Conservation (phyloP, 164 flowering plant genomes). For the Chloranthus sessilifolius region DNA sequence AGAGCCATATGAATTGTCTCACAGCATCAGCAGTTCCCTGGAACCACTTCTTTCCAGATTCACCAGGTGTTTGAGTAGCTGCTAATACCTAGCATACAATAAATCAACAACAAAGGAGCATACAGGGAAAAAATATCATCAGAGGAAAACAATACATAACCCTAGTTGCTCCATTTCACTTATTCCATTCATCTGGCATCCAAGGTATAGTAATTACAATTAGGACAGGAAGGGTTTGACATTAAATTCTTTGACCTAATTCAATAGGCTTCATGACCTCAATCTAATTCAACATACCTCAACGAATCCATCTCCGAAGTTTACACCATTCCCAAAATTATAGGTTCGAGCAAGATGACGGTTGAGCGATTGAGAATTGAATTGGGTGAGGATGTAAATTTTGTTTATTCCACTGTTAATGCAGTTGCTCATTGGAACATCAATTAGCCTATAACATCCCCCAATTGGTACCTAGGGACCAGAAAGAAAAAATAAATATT, state of each 20-base stretch:
- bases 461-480: slow-evolving; percentile 77
- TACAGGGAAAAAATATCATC: neutral
- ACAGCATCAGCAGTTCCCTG: slow-evolving; percentile 22
- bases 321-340: slow-evolving; percentile 64
- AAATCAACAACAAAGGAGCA: neutral
- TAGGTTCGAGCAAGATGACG: slow-evolving; percentile 83
- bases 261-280: neutral
- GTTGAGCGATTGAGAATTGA: slow-evolving; percentile 84
- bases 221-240: no score
- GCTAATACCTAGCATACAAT: slow-evolving; percentile 57
- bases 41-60: slow-evolving; percentile 69
- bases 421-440: slow-evolving; percentile 98
- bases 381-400: slow-evolving; percentile 84
- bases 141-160: neutral
- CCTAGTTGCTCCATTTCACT: neutral
- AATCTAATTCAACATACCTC: slow-evolving; percentile 44
- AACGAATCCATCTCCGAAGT: slow-evolving; percentile 91
- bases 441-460: slow-evolving; percentile 91
- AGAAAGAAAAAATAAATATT: slow-evolving; percentile 1
- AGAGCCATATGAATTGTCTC: slow-evolving; percentile 59
- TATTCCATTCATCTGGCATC: neutral
- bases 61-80: slow-evolving; percentile 92
- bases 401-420: slow-evolving; percentile 92
- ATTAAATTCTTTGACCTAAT: neutral
- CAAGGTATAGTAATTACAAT: neutral